These are phyloP conservation scores for Saccharomyces cerevisiae DNA, from an alignment of 805 yeast genomes.

Conservation along the genomic window DNA sequence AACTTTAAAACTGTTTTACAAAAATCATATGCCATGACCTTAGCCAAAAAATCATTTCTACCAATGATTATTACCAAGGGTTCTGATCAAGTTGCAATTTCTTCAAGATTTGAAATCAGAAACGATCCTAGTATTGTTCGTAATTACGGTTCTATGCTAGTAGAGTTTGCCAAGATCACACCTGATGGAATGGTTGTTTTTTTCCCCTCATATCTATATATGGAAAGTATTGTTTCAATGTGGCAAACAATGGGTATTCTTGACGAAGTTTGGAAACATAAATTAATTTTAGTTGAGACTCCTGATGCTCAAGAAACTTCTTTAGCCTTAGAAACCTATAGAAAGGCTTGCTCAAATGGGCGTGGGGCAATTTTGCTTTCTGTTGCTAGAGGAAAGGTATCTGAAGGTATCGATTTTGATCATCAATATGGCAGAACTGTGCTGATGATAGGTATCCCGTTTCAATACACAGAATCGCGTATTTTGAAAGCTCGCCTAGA, in stretches of 20 bases:
- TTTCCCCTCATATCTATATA: constrained; percentile 92
- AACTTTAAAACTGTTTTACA: constrained; percentile 89
- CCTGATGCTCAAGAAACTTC: constrained; percentile 99
- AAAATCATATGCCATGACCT: constrained; percentile 92
- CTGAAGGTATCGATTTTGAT: constrained; percentile 98
- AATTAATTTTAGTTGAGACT: constrained; percentile 88
- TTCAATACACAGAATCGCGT: constrained; percentile 96
- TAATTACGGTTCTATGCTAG: constrained; percentile 85
- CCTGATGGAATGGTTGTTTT: constrained; percentile 98
- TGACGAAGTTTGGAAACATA: constrained; percentile 98
- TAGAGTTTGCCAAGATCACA: constrained; percentile 88
- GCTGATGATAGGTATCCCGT: constrained; percentile 97
- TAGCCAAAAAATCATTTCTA: constrained; percentile 82
- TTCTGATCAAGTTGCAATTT: constrained; percentile 93
- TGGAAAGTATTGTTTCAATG: constrained; percentile 96
- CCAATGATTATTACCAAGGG: constrained; percentile 97
- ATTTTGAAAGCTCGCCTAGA: constrained; percentile 91
- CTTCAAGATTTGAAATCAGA: constrained; percentile 92
- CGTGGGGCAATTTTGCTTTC: constrained; percentile 93
- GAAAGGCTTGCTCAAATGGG: constrained; percentile 95
- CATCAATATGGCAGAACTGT: constrained; percentile 97
- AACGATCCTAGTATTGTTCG: constrained; percentile 97
- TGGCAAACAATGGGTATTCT: constrained; percentile 98
- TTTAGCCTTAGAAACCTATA: constrained; percentile 85
- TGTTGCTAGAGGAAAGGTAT: constrained; percentile 98